Conservation (phyloP, 2,329 filamentous ascomycete species). For the Dothistroma pini region DNA sequence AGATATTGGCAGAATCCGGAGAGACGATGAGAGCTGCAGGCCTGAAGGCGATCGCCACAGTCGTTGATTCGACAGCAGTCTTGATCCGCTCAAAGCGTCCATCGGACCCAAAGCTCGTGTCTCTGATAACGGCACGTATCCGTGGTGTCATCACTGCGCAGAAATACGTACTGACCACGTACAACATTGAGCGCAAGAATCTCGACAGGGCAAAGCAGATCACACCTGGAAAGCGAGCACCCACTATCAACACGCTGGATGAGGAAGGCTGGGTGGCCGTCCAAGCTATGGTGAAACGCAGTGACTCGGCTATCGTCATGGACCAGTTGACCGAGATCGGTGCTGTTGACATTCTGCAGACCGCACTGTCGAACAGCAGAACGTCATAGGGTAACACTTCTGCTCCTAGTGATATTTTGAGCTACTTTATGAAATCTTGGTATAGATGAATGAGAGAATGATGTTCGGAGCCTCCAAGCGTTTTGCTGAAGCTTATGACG, state of each 20-base stretch:
- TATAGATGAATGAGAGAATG: background rate
- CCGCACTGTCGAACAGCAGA: slow-evolving; percentile 79
- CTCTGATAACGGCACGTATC: slow-evolving; percentile 82
- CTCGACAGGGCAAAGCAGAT: slow-evolving; percentile 68
- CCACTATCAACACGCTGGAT: slow-evolving; percentile 85
- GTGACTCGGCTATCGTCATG: slow-evolving; percentile 80
- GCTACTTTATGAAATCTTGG: too few species aligned
- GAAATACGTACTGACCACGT: slow-evolving; percentile 90
- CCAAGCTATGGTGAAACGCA: slow-evolving; percentile 87
- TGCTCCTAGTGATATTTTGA: too few species aligned
- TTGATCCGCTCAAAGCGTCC: slow-evolving; percentile 87
- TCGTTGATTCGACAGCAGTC: slow-evolving; percentile 81
- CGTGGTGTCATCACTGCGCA: slow-evolving; percentile 93
- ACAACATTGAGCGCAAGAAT: slow-evolving; percentile 75
- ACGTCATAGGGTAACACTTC: slow-evolving; percentile 32
- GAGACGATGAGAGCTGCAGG: slow-evolving; percentile 98
- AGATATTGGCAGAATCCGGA: slow-evolving; percentile 69
- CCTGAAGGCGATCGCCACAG: slow-evolving; percentile 89
- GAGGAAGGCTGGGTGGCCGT: slow-evolving; percentile 93
- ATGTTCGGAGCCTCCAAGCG: background rate
- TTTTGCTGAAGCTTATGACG: background rate
- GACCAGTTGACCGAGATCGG: slow-evolving; percentile 73
- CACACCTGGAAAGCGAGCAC: slow-evolving; percentile 89
- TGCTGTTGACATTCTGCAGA: slow-evolving; percentile 79
- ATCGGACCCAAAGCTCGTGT: slow-evolving; percentile 73